Evolutionary conservation across 768 basidiomycete genomes (phyloP).

Genomic region (Candolleomyces eurysporus): DNA sequence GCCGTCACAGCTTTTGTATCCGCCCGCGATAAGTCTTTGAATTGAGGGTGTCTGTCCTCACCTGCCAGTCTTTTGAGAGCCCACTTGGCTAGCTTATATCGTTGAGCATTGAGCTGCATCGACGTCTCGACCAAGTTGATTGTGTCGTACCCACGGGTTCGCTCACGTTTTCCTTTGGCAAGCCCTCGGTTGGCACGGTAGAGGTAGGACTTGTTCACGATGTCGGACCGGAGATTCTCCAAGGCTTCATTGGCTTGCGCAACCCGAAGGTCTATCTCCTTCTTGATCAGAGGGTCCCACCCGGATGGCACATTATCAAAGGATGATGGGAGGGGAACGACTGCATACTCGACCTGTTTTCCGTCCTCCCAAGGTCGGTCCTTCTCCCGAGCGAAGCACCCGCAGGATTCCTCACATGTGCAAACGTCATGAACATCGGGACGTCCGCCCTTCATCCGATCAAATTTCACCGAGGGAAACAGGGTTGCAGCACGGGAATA

Average conservation of each 20-base stretch:
- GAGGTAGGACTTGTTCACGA: conserved; percentile 1
- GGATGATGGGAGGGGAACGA: background rate
- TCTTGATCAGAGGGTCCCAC: background rate
- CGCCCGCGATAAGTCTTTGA: background rate
- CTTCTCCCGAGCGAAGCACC: background rate
- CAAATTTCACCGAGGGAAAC: background rate
- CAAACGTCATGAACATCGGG: background rate
- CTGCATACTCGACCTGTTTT: background rate
- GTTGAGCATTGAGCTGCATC: background rate
- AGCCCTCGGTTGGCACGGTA: background rate
- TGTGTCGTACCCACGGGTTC: background rate
- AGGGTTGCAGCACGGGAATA: background rate
- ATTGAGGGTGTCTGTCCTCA: background rate
- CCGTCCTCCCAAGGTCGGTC: too few species aligned
- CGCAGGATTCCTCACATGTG: background rate
- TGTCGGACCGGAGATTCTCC: background rate
- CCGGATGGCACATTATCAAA: background rate
- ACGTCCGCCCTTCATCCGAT: background rate
- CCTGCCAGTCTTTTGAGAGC: background rate
- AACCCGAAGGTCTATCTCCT: background rate
- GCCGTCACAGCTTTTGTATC: conserved; percentile 3
- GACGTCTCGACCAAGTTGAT: background rate
- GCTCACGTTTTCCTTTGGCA: background rate
- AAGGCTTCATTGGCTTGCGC: conserved; percentile 2
- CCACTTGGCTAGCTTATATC: background rate